These are phyloP conservation scores for Vanrija sp. DNA, from an alignment of 1,284 basidiomycete species.

Conservation along the genomic window DNA sequence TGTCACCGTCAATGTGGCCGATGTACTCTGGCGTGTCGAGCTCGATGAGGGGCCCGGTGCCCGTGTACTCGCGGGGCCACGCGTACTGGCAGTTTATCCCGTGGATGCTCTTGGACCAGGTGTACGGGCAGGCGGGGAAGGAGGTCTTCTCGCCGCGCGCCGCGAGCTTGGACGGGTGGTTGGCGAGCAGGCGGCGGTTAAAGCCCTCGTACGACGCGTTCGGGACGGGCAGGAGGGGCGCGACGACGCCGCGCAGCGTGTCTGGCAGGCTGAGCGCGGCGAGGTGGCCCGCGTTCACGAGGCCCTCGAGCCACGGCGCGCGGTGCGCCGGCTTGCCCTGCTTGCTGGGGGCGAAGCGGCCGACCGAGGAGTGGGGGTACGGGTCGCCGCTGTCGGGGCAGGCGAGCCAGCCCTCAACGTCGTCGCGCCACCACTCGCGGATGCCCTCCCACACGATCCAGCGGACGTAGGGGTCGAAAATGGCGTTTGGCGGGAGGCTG, in stretches of 20 bases:
- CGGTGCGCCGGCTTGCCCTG: neutral
- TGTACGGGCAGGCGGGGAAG: slow-evolving; percentile 66
- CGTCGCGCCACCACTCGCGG: slow-evolving; percentile 59
- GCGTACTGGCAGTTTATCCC: slow-evolving; percentile 71
- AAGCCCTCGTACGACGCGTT: neutral
- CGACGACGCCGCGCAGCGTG: neutral
- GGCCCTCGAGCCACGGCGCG: neutral
- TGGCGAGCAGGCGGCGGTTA: slow-evolving; percentile 5
- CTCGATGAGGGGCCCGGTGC: slow-evolving; percentile 57
- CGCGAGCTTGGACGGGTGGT: neutral
- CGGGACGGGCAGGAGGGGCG: slow-evolving; percentile 11
- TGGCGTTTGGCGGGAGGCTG: slow-evolving; percentile 64
- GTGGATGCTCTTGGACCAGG: slow-evolving; percentile 62
- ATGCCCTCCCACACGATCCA: slow-evolving; percentile 81
- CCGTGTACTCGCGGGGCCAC: slow-evolving; percentile 61
- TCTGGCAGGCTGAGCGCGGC: slow-evolving; percentile 1
- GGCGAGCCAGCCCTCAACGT: slow-evolving; percentile 59
- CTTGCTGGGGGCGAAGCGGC: slow-evolving; percentile 2
- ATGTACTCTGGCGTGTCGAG: slow-evolving; percentile 81
- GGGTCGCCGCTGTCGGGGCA: slow-evolving; percentile 57
- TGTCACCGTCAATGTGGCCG: slow-evolving; percentile 61
- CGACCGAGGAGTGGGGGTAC: slow-evolving; percentile 40
- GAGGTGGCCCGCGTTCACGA: neutral
- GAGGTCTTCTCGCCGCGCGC: neutral
- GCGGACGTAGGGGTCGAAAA: slow-evolving; percentile 84